A percentile compares a stretch with the other conserved stretches of the same genome.
Conservation (phyloP, 139 green algal genomes). For the Haematococcus lacustris region DNA sequence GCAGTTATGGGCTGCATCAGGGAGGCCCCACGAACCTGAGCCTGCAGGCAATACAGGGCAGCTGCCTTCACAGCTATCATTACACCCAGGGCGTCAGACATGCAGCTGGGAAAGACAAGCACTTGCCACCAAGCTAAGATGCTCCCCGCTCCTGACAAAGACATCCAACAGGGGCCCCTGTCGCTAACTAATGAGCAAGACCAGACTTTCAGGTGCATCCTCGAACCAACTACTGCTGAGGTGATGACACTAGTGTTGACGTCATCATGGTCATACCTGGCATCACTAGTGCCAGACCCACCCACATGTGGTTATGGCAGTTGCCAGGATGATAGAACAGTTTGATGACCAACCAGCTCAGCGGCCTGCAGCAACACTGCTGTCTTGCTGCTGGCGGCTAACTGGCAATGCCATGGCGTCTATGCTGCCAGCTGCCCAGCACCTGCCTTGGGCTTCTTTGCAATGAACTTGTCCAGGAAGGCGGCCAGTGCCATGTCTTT, state of each 20-base stretch:
- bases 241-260: too few relatives aligned
- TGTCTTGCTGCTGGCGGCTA: too few relatives aligned
- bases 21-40: constrained; percentile 34
- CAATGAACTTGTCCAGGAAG: constrained; percentile 93
- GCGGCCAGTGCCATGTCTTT: constrained; percentile 64
- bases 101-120: too few relatives aligned
- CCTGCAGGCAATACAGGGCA: constrained; percentile 11
- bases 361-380: background rate
- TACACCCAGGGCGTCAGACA: too few relatives aligned
- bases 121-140: too few relatives aligned
- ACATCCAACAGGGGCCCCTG: too few relatives aligned
- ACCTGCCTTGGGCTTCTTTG: constrained; percentile 78
- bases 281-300: background rate
- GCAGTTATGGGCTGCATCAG: constrained; percentile 74
- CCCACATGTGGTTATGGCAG: background rate
- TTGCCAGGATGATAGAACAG: background rate
- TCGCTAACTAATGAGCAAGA: too few relatives aligned
- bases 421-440: background rate
- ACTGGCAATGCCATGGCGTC: too few relatives aligned
- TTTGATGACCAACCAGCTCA: background rate
- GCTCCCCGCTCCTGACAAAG: too few relatives aligned
- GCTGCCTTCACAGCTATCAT: background rate
- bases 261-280: background rate
- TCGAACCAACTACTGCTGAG: too few relatives aligned
- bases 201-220: too few relatives aligned